Evolutionary conservation across 768 basidiomycete species (phyloP), one percentile per base, ranked within the genome.

Genomic region (Antrodiella citrinella): DNA sequence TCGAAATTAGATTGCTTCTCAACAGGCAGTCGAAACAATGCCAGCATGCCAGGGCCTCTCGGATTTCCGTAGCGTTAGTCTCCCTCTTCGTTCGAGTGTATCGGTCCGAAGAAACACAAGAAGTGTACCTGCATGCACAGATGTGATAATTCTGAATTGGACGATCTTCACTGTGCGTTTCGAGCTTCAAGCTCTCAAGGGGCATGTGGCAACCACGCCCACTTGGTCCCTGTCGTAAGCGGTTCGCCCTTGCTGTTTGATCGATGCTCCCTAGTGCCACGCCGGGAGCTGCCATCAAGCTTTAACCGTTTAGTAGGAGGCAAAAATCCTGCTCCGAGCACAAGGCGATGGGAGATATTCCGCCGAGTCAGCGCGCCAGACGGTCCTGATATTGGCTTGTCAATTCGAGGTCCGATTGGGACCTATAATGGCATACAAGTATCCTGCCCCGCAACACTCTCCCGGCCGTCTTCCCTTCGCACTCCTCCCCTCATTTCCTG

Each of bases 381-480:
- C 11, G 18, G 44, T 42, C 45, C 48, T 35, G 45, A 35, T 30
- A 47, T 45, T 48, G 26, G 51, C 51, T 4, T 42, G 54, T 48
- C 45, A 57, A 56, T 54, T 54, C 52, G 60, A 60, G 59, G 59
- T 60, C 62, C 59, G 62, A 57, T 55, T 47, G 51, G 61, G 54
- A 59, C 57, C 59, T 53, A 59, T 58, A 59, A 56, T 52, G 53
- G 56, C 58, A 55, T 58, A 53, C 58, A 51, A 49, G 30, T 35
- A 35, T 35, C 30, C 30, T 35, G 30, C 30, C 53, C n/a, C 54
- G 47, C 51, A 54, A 57, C 59, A 59, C 60, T 59, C 57, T 18
- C 18, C 21, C 42, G 42, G 18, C 21, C 21, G 12, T 23, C n/a
- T 23, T 46, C 45, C 22, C 50, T 54, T 48, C 53, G 54, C 59